Evolutionary conservation across 768 basidiomycete genomes (phyloP).

Genomic region (Tremella fuciformis): DNA sequence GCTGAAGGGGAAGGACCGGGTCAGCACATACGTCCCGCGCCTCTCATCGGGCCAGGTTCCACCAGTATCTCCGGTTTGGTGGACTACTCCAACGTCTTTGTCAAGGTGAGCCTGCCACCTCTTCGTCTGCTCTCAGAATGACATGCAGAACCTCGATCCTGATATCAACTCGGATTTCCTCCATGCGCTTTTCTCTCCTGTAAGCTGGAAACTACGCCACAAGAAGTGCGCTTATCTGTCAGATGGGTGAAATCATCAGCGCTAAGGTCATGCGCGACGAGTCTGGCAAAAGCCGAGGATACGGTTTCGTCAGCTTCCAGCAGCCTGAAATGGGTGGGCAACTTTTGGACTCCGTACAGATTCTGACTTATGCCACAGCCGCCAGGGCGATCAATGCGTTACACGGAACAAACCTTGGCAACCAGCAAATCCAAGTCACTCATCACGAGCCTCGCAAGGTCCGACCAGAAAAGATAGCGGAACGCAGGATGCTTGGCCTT

Average conservation of each 20-base stretch:
- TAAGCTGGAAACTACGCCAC: constrained; percentile 11
- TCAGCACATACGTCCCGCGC: constrained; percentile 41
- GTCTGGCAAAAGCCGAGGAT: constrained; percentile 87
- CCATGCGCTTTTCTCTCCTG: constrained; percentile 28
- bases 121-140: not conserved
- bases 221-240: not conserved
- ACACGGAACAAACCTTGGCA: constrained; percentile 28
- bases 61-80: constrained; percentile 38
- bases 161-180: constrained; percentile 41
- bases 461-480: constrained; percentile 38
- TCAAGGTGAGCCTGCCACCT: constrained; percentile 28
- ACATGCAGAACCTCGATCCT: constrained; percentile 33
- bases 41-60: constrained; percentile 33
- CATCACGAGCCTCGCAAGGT: constrained; percentile 40
- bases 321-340: constrained; percentile 40
- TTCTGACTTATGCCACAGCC: constrained; percentile 15
- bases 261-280: constrained; percentile 83
- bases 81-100: constrained; percentile 39
- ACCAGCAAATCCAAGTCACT: constrained; percentile 28
- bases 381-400: constrained; percentile 27
- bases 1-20: constrained; percentile 32
- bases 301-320: constrained; percentile 84
- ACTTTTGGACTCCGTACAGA: not conserved
- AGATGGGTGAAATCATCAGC: constrained; percentile 40
- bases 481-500: constrained; percentile 9